Base-by-base conservation (phyloP, 257 asterid genomes). In the Euphrasia confusa region DNA sequence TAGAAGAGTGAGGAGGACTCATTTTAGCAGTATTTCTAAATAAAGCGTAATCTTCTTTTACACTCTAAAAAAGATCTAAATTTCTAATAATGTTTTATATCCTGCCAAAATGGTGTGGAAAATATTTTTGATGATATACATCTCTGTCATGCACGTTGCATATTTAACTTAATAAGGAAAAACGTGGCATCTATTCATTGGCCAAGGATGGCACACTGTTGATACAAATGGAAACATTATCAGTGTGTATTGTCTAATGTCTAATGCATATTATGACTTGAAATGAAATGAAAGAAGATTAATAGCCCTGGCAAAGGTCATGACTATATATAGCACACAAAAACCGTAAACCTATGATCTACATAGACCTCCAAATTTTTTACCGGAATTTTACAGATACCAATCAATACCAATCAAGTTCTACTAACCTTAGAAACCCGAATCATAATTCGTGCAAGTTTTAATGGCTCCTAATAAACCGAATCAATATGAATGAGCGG, bases 361-460 rank as follows among this genome's bases (percentile, higher is more conserved):
- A 56, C 21, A 32, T 40, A 52, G 58, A 58, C 59, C 70, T 48
- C 68, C 71, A 68, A 73, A 54, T 68, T 63, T 58, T 17, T 33
- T 0, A 12, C 15, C 52, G 17, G 17, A 45, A 35, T 35, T 35
- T 35, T 35, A 7, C 9, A 7, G 4, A 35, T 2, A 35, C 40
- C 40, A n/a, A n/a, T n/a, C n/a, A n/a, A n/a, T n/a, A n/a, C n/a
- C n/a, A 35, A 35, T 6, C 40, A 7, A 35, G 40, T 35, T 35
- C 40, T 35, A 35, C 40, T 35, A 35, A 35, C 40, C 73, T 45
- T 74, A 67, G 74, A 70, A 77, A 67, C 71, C 64, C 59, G 61
- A 74, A 69, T 52, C 70, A 74, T 45, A 45, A 67, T 37, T 32
- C 67, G 26, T 72, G 67, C 80, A 68, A 10, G 61, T 61, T 72